These are phyloP conservation scores for Tylopilus balloui DNA, from an alignment of 768 basidiomycete genomes.

Conservation along the genomic window DNA sequence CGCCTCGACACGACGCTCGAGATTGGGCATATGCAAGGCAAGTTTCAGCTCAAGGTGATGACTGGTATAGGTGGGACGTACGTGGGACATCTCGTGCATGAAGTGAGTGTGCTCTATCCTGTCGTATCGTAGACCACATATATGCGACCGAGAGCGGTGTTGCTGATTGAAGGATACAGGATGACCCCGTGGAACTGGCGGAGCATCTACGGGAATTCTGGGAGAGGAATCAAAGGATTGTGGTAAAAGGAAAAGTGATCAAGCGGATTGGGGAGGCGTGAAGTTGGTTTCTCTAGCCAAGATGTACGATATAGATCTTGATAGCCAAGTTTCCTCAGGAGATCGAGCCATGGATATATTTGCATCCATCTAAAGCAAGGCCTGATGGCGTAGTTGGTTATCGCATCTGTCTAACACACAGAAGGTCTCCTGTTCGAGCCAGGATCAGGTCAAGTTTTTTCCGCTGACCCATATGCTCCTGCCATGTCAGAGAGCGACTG, in stretches of 20 bases:
- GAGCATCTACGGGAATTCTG: conserved; percentile 85
- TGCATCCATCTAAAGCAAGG: too few species aligned
- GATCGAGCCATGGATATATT: too few species aligned
- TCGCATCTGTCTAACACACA: conserved; percentile 80
- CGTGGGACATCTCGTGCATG: conserved; percentile 93
- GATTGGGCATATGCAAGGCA: conserved; percentile 96
- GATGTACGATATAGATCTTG: neutral
- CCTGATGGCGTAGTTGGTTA: conserved; percentile 52
- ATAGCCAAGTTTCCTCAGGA: too few species aligned
- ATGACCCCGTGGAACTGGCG: conserved; percentile 78
- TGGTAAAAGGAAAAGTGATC: conserved; percentile 45
- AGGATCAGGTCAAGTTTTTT: conserved; percentile 38
- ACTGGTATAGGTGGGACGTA: conserved; percentile 37
- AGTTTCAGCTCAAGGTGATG: conserved; percentile 91
- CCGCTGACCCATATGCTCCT: neutral
- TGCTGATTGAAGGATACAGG: conserved; percentile 41
- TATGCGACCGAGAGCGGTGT: neutral
- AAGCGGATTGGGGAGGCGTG: conserved; percentile 54
- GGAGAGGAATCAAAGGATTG: conserved; percentile 76
- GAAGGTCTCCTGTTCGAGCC: conserved; percentile 69
- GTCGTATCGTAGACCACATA: neutral
- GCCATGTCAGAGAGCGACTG: too few species aligned
- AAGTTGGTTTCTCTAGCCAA: neutral
- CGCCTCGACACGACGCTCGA: conserved; percentile 89
- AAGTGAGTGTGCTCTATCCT: conserved; percentile 46